Base-by-base conservation (phyloP, 345 rosid species). In the Lumnitzera littorea region DNA sequence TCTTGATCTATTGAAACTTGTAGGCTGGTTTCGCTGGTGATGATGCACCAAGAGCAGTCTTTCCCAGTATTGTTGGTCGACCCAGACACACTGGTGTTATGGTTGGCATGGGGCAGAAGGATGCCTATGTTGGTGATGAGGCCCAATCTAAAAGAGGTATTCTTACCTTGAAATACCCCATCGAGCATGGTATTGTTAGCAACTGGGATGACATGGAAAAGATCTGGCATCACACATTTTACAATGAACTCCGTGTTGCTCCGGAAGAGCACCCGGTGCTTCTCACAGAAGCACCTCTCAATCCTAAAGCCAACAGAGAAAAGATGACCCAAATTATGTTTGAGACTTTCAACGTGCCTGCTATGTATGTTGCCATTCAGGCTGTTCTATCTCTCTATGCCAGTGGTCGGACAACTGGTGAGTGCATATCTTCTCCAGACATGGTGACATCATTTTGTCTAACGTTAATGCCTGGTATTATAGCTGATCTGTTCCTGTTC, bases 191-290 rank as follows among this genome's bases (percentile, higher is more conserved):
- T 54, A 77, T 77, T 43, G 81, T 77, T 20, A 77, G 81, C 69
- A 77, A 77, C 71, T 77, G 81, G 81, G 81, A 77, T 58, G 81
- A 77, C 62, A 77, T 77, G 81, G 81, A 77, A 56, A 77, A 77
- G 81, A 76, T 76, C 59, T 76, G 80, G 80, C 80, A 76, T 67
- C 77, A 76, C 77, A 76, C 80, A 0, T 76, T 76, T 70, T 76
- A 76, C 71, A 76, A 76, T 53, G 80, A 76, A 65, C 77, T 76
- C 14, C 80, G 80, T 69, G 80, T 77, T 67, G 81, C 81, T 11
- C 81, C 81, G 2, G 81, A 77, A 59, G 81, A 77, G 60, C 81
- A 77, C 66, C 81, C 81, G 0, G 78, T 73, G 23, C 78, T 77
- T 53, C 78, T 77, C 24, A 77, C 81, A 0, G 81, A 77, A 68